Percentiles rank a stretch among this genome's conserved stretches.
Evolutionary conservation across 2,329 filamentous ascomycete genomes (phyloP).

Genomic region (Neonectria faginata): DNA sequence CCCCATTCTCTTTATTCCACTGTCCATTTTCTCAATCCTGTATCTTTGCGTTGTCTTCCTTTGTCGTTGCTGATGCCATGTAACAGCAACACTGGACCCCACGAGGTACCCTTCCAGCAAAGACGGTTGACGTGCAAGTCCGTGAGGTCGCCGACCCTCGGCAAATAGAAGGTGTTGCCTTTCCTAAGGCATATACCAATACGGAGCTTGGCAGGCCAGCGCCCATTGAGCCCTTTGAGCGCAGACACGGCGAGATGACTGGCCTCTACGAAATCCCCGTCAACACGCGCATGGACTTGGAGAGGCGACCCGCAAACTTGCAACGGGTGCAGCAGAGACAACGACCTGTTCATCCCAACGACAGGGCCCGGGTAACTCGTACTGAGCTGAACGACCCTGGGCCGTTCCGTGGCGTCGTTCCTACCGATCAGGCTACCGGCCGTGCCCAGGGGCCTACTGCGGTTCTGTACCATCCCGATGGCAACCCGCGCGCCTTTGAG

Average conservation of each 20-base stretch:
- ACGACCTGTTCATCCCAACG: constrained; percentile 3
- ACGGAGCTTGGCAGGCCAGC: too few species aligned
- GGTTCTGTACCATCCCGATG: not conserved
- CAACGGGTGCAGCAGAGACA: too few species aligned
- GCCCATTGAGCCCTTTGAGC: not conserved
- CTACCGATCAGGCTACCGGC: not conserved
- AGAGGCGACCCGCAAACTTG: too few species aligned
- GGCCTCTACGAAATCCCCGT: constrained; percentile 6
- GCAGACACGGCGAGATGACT: not conserved
- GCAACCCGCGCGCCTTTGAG: not conserved
- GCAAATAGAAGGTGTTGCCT: too few species aligned
- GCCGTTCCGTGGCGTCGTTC: not conserved
- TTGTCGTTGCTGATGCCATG: too few species aligned
- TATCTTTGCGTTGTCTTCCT: too few species aligned
- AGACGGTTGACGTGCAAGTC: not conserved
- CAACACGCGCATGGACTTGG: constrained; percentile 1
- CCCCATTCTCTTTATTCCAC: too few species aligned
- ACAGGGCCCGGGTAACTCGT: not conserved
- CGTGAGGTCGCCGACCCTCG: not conserved
- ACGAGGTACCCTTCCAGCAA: not conserved
- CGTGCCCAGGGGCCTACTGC: not conserved
- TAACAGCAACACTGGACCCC: constrained; percentile 22
- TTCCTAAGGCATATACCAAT: too few species aligned
- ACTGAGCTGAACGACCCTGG: constrained; percentile 16
- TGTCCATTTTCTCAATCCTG: too few species aligned